Evolutionary conservation across 352 stramenopile genomes (phyloP).

Genomic region (Phytophthora citricola): DNA sequence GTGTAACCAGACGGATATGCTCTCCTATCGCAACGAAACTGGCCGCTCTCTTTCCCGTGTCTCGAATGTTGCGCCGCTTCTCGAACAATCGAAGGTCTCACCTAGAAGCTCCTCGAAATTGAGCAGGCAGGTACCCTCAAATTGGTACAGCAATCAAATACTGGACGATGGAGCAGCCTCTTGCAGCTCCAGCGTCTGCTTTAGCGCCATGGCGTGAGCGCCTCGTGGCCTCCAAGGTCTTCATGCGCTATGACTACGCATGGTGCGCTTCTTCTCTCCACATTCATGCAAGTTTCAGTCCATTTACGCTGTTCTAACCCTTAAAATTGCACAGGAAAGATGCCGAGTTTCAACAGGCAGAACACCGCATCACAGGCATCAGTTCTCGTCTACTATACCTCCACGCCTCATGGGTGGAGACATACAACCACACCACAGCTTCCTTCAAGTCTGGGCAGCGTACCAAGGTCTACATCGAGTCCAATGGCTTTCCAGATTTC

Average conservation of each 20-base stretch:
- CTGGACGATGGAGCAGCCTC: constrained; percentile 8
- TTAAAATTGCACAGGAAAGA: constrained; percentile 54
- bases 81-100: constrained; percentile 33
- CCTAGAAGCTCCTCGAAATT: neutral
- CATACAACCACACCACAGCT: constrained; percentile 15
- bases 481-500: constrained; percentile 70
- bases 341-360: constrained; percentile 57
- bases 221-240: constrained; percentile 55
- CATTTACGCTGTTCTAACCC: constrained; percentile 19
- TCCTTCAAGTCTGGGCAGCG: neutral
- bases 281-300: constrained; percentile 11
- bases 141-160: neutral
- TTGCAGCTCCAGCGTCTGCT: constrained; percentile 30
- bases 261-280: constrained; percentile 47
- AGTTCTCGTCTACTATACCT: constrained; percentile 80
- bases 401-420: constrained; percentile 53
- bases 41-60: constrained; percentile 17
- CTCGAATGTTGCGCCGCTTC: constrained; percentile 29
- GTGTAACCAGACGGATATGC: constrained; percentile 33
- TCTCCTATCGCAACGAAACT: constrained; percentile 1
- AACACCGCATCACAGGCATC: constrained; percentile 63
- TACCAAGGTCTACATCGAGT: constrained; percentile 47
- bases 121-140: neutral
- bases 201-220: constrained; percentile 52
- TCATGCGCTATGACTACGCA: constrained; percentile 90